A percentile compares a stretch with the other conserved stretches of the same genome.
phyloP scores from a whole-genome alignment of 2,329 filamentous ascomycete genomes.

The Beauveria australis region DNA sequence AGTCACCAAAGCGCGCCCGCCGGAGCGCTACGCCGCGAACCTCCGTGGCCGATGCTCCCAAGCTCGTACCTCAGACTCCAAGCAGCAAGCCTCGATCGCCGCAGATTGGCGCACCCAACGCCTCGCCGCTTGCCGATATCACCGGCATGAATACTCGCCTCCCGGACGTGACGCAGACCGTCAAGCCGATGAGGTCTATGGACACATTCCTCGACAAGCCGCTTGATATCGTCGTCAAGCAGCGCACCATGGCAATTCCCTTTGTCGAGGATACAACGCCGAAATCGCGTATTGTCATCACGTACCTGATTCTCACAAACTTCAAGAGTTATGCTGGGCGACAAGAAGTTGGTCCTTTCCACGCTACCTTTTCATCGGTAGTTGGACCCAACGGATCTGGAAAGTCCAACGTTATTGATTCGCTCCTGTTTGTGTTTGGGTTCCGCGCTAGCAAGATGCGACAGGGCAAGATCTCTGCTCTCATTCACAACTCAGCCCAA shows the following conservation, averaged over 20 bases:
- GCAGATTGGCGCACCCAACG: constrained; percentile 40
- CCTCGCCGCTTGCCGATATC: constrained; percentile 63
- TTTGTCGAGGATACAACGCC: constrained; percentile 68
- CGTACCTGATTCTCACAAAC: constrained; percentile 84
- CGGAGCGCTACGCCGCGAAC: constrained; percentile 27
- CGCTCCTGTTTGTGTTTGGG: constrained; percentile 95
- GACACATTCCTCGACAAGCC: constrained; percentile 76
- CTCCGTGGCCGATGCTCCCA: constrained; percentile 32
- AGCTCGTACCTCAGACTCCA: constrained; percentile 34
- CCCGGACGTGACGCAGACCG: constrained; percentile 29
- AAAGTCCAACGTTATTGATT: constrained; percentile 98
- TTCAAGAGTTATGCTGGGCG: constrained; percentile 98
- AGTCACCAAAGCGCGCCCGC: constrained; percentile 21
- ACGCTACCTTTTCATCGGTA: constrained; percentile 93
- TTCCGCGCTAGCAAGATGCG: constrained; percentile 99
- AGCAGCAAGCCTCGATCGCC: constrained; percentile 50
- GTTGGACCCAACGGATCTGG: constrained; percentile 97
- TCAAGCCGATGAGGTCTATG: constrained; percentile 68
- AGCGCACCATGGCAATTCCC: constrained; percentile 59
- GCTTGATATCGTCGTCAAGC: constrained; percentile 89
- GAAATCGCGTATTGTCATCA: constrained; percentile 85
- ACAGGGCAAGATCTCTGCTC: constrained; percentile 93
- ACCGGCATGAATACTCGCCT: constrained; percentile 51
- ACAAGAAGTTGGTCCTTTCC: constrained; percentile 93
- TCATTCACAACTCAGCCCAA: constrained; percentile 93